A percentile compares a stretch with the other conserved stretches of the same genome.
These are phyloP conservation scores for Hylodesmum podocarpum DNA, from an alignment of 306 rosid species.

Conservation along the genomic window DNA sequence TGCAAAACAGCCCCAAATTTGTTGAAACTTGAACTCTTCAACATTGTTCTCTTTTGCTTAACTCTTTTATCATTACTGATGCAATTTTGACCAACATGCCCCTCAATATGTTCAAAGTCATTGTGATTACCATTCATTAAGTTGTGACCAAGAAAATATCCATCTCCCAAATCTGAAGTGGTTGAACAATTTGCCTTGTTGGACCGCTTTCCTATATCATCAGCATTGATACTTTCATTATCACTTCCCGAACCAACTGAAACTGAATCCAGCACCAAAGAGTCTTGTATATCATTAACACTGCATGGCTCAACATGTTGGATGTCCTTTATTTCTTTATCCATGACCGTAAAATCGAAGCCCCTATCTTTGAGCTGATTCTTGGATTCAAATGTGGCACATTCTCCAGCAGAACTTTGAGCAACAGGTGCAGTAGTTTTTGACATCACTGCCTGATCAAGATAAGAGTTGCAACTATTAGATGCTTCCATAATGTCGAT, in stretches of 20 bases:
- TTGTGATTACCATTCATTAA: conserved; percentile 24
- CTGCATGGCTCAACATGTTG: conserved; percentile 21
- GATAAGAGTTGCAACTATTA: conserved; percentile 30
- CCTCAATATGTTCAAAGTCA: conserved; percentile 41
- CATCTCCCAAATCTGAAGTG: conserved; percentile 40
- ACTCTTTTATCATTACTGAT: conserved; percentile 48
- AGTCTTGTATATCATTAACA: conserved; percentile 36
- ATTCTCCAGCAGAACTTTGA: conserved; percentile 31
- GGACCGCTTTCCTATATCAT: conserved; percentile 34
- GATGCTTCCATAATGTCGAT: conserved; percentile 24
- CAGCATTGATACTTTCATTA: conserved; percentile 28
- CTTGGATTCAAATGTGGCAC: conserved; percentile 33
- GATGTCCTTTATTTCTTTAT: conserved; percentile 30
- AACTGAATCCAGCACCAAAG: conserved; percentile 47
- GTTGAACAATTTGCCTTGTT: conserved; percentile 34
- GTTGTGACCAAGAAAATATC: conserved; percentile 29
- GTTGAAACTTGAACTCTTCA: conserved; percentile 45
- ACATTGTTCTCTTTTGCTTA: conserved; percentile 47
- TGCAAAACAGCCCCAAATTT: conserved; percentile 45
- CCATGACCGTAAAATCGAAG: conserved; percentile 26
- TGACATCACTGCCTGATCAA: conserved; percentile 35
- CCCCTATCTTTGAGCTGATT: conserved; percentile 27
- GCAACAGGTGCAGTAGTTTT: conserved; percentile 23
- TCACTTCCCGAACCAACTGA: conserved; percentile 48
- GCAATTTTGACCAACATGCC: conserved; percentile 39